Evolutionary conservation across 1,284 basidiomycete genomes (phyloP).

Genomic region (Rhodotorula sp.): DNA sequence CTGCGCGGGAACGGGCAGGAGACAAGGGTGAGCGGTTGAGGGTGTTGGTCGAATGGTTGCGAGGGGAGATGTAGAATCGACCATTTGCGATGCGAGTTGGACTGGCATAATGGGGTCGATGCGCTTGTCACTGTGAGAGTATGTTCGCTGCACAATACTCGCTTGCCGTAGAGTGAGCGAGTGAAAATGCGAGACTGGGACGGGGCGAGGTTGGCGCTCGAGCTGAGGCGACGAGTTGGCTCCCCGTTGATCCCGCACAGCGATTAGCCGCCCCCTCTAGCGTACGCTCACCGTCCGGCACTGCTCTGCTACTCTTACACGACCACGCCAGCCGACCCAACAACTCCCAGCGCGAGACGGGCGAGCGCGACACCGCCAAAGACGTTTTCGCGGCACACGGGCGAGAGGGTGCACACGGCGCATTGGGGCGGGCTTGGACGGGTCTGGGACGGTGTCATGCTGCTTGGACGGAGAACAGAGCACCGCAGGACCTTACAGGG

Average conservation of each 20-base stretch:
- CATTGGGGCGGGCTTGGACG: not conserved
- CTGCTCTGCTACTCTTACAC: not conserved
- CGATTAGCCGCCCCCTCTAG: not conserved
- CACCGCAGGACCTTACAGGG: not conserved
- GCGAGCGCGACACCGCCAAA: not conserved
- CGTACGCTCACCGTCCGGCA: not conserved
- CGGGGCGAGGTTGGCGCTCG: not conserved
- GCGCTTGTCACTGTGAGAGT: too few relatives aligned
- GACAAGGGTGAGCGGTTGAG: conserved; percentile 7
- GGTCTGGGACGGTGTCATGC: not conserved
- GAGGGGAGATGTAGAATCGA: conserved; percentile 19
- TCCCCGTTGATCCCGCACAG: not conserved
- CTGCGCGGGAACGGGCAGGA: not conserved
- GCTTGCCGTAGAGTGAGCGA: too few relatives aligned
- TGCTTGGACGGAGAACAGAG: not conserved
- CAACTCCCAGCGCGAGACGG: not conserved
- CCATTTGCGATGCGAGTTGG: too few relatives aligned
- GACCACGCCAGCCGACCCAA: not conserved
- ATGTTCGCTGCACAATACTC: too few relatives aligned
- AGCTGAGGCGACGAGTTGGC: not conserved
- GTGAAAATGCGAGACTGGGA: not conserved
- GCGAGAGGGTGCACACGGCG: not conserved
- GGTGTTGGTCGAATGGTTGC: conserved; percentile 11
- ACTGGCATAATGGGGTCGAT: too few relatives aligned
- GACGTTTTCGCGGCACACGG: not conserved